Evolutionary conservation across 2,329 filamentous ascomycete species (phyloP).

Genomic region (Thelonectria blattea): DNA sequence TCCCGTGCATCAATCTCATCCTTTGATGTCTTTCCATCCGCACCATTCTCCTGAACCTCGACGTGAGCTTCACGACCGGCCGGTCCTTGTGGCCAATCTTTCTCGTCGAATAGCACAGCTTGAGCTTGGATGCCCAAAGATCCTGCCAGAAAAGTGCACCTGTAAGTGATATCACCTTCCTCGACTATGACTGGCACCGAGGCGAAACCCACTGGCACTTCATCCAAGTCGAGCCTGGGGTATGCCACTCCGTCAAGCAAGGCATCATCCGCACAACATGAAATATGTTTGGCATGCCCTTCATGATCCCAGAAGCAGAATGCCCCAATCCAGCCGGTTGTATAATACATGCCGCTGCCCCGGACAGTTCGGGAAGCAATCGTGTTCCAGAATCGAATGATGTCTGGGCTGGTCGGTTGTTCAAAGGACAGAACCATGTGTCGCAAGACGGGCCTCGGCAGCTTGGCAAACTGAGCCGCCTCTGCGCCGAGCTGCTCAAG

Average conservation of each 20-base stretch:
- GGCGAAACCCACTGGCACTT: slow-evolving; percentile 12
- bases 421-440: slow-evolving; percentile 48
- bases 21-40: no score
- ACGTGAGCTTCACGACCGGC: no score
- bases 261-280: fast-evolving
- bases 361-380: slow-evolving; percentile 9
- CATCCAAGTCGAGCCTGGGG: slow-evolving; percentile 3
- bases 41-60: no score
- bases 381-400: slow-evolving; percentile 47
- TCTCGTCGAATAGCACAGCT: background rate
- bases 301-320: slow-evolving; percentile 28
- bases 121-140: slow-evolving; percentile 23
- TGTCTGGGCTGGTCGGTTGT: slow-evolving; percentile 28
- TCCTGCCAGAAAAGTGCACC: slow-evolving; percentile 26
- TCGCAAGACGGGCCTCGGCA: slow-evolving; percentile 47
- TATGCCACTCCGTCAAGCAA: slow-evolving; percentile 10
- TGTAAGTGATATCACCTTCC: background rate
- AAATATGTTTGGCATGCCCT: background rate
- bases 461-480: slow-evolving; percentile 39
- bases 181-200: slow-evolving; percentile 25
- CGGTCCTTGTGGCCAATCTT: no score
- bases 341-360: background rate
- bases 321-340: slow-evolving; percentile 26
- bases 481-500: slow-evolving; percentile 46
- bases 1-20: no score